Percentiles rank a stretch among this genome's conserved stretches.
Evolutionary conservation across 805 yeast genomes (phyloP).

Genomic region (Sugiyamaella chiloensis): DNA sequence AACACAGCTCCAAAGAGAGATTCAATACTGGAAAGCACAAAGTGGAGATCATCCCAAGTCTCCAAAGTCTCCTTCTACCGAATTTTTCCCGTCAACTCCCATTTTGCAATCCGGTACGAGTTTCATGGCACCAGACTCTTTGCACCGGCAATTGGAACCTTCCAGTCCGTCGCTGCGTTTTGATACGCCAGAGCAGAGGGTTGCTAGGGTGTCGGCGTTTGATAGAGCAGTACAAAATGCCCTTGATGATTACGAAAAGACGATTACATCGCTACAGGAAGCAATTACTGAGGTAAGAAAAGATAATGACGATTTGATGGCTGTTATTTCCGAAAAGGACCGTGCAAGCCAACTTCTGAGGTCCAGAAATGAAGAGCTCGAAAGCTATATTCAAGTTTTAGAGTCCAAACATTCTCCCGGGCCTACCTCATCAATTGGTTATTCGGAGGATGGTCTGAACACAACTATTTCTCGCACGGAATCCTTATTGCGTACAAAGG

Average conservation of each 20-base stretch:
- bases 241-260: constrained; percentile 22
- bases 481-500: background rate
- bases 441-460: background rate
- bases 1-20: constrained; percentile 18
- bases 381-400: background rate
- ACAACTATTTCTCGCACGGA: background rate
- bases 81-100: background rate
- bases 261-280: constrained; percentile 19
- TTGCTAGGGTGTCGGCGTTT: constrained; percentile 17
- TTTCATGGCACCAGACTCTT: background rate
- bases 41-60: background rate
- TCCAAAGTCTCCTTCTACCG: background rate
- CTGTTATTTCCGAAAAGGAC: background rate
- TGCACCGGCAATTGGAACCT: background rate
- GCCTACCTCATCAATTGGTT: background rate
- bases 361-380: background rate
- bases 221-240: constrained; percentile 21
- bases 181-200: constrained; percentile 14
- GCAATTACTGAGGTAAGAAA: constrained; percentile 12
- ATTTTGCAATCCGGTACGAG: background rate
- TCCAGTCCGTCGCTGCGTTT: background rate
- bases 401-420: background rate
- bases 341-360: background rate
- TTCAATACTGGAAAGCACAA: constrained; percentile 18
- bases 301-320: constrained; percentile 2